Evolutionary conservation across 495 filamentous ascomycete genomes (phyloP), one percentile per base, ranked within the genome.

Genomic region (Aspergillus leporis): DNA sequence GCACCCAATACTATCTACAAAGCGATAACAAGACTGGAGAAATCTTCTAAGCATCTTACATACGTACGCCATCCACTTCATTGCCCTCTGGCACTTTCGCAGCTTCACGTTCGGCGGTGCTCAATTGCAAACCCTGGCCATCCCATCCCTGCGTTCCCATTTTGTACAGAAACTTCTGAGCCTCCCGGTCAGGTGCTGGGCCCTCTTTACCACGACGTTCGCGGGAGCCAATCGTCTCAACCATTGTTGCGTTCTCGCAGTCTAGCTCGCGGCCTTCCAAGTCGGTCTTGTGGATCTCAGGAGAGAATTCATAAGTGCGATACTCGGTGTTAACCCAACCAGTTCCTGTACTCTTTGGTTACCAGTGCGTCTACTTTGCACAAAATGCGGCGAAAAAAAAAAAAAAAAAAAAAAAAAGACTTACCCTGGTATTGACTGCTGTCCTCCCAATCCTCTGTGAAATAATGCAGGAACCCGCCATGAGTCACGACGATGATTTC

Each of bases 281-380:
- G 59, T 80, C 76, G 14, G 72, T 64, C 0, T 51, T 66, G 60
- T 78, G 64, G 19, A 51, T 53, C 22, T 70, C 64, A 23, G 85
- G 79, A 5, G 72, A 74, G 75, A 95, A 96, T 31, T 72, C 72
- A 70, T 88, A 97, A 8, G 83, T 85, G 51, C 93, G 85, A 67
- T 81, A 90, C 73, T 97, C 92, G 12, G 87, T 88, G 71, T 97
- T 97, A 10, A 63, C 62, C 93, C 93, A 97, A 18, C 90, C 90
- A 0, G 92, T 95, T 30, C 90, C 88, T 79, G 48, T n/a, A 1
- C 2, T 40, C 18, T 18, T 22, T 36, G 31, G 45, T 60, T 21
- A 63, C 6, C 8, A 36, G 50, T 43, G 1, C 8, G 23, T 13
- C 19, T 6, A 9, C 30, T 5, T 16, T 38, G 6, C 23, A 4